phyloP scores from a whole-genome alignment of 345 rosid genomes.

The Boechera divaricarpa region DNA sequence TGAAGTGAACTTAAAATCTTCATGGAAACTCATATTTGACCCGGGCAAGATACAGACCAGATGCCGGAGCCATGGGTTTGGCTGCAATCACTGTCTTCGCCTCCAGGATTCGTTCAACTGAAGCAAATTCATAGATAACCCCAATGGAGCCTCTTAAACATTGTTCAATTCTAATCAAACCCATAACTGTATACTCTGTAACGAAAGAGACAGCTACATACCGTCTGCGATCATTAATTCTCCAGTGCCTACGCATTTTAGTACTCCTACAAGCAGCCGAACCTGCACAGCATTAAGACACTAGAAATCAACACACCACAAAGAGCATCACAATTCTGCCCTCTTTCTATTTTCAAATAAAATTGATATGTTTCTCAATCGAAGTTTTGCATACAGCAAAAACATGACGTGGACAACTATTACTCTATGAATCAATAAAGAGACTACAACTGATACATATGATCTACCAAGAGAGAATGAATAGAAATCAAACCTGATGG shows the following conservation, averaged over 20 bases:
- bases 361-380: neutral
- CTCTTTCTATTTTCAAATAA: slow-evolving; percentile 1
- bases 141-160: neutral
- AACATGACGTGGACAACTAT: too few species aligned
- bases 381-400: neutral
- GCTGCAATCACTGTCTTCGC: slow-evolving; percentile 73
- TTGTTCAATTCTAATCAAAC: slow-evolving; percentile 3
- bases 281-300: slow-evolving; percentile 59
- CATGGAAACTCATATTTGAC: slow-evolving; percentile 77
- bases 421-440: too few species aligned
- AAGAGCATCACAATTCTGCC: neutral
- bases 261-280: slow-evolving; percentile 81
- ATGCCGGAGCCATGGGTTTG: slow-evolving; percentile 90
- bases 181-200: neutral
- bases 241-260: slow-evolving; percentile 87
- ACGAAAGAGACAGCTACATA: slow-evolving; percentile 43
- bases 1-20: slow-evolving; percentile 11
- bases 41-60: slow-evolving; percentile 80
- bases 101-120: slow-evolving; percentile 73
- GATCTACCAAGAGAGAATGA: slow-evolving; percentile 1
- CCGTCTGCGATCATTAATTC: slow-evolving; percentile 71
- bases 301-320: slow-evolving; percentile 15
- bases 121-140: slow-evolving; percentile 25
- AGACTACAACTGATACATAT: neutral
- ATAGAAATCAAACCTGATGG: slow-evolving; percentile 68